phyloP scores from a whole-genome alignment of 495 filamentous ascomycete genomes.

The Penicillium fimorum region DNA sequence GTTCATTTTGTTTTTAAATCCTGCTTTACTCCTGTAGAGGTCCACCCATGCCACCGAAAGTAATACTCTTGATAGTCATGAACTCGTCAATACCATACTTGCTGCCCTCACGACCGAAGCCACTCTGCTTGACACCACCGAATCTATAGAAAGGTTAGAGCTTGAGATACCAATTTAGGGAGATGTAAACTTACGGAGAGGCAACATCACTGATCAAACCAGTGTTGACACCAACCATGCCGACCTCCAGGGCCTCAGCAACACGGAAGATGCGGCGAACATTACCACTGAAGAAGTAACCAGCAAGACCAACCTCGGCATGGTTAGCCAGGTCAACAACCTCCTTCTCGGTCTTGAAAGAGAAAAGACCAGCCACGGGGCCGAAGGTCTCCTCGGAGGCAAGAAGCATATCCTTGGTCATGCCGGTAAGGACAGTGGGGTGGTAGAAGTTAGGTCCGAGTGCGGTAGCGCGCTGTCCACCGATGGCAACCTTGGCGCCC shows the following conservation, averaged over 20 bases:
- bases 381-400: conserved; percentile 85
- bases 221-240: conserved; percentile 88
- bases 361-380: conserved; percentile 79
- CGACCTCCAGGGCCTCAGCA: conserved; percentile 81
- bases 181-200: conserved; percentile 51
- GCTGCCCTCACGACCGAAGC: conserved; percentile 90
- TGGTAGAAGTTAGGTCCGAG: conserved; percentile 77
- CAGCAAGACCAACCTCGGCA: conserved; percentile 76
- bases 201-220: conserved; percentile 80
- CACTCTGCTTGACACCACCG: conserved; percentile 90
- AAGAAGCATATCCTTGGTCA: conserved; percentile 76
- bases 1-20: conserved; percentile 8
- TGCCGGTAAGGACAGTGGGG: conserved; percentile 76
- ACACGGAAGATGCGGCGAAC: conserved; percentile 69
- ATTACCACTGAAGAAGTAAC: conserved; percentile 83
- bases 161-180: not conserved
- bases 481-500: conserved; percentile 68
- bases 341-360: conserved; percentile 79
- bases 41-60: conserved; percentile 72
- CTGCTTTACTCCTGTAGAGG: conserved; percentile 45
- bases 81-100: conserved; percentile 92
- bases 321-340: conserved; percentile 76
- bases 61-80: conserved; percentile 81
- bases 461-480: conserved; percentile 64
- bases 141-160: conserved; percentile 52